phyloP scores from a whole-genome alignment of 164 flowering plant genomes.

The Macadamia tetraphylla region DNA sequence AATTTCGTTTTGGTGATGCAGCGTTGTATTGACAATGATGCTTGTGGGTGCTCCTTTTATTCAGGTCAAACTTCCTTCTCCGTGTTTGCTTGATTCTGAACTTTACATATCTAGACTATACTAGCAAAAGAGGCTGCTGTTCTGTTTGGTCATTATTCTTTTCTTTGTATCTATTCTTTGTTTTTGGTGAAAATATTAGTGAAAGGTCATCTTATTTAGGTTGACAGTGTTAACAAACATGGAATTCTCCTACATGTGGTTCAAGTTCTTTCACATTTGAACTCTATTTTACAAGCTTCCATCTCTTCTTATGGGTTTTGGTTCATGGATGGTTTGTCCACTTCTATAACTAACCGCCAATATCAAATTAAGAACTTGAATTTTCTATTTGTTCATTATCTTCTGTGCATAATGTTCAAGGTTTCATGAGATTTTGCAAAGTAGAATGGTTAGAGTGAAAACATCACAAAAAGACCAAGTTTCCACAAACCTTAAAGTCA shows the following conservation, averaged over 20 bases:
- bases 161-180: background rate
- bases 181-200: background rate
- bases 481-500: too few species aligned
- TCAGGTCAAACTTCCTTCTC: constrained; percentile 23
- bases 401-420: background rate
- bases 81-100: background rate
- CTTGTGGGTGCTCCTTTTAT: constrained; percentile 43
- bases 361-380: background rate
- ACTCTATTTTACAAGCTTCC: constrained; percentile 71
- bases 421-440: too few species aligned
- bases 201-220: constrained; percentile 34
- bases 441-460: too few species aligned
- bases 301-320: constrained; percentile 89
- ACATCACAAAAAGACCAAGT: too few species aligned
- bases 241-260: constrained; percentile 80
- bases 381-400: background rate
- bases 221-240: constrained; percentile 75
- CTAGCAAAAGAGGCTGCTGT: background rate
- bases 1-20: constrained; percentile 16
- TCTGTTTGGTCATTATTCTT: background rate
- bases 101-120: background rate
- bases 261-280: constrained; percentile 80
- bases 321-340: constrained; percentile 88
- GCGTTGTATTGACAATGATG: constrained; percentile 54
- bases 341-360: background rate